Evolutionary conservation across 208 protist genomes (phyloP).

Genomic region (Vickermania ingenoplastis): DNA sequence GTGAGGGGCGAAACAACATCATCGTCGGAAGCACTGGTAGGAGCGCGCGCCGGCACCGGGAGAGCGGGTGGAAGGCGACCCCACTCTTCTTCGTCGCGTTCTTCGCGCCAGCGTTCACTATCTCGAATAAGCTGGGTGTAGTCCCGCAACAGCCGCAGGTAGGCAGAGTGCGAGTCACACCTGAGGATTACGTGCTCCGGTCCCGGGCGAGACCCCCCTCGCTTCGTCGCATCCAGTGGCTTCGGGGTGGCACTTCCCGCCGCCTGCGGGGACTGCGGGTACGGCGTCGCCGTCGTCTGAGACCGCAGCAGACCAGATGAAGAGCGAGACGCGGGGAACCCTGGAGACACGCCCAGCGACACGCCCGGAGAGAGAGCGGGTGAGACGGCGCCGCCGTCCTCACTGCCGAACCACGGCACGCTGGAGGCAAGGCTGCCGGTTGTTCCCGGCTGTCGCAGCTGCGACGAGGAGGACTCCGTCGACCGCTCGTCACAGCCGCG

Average conservation of each 20-base stretch:
- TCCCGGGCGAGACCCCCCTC: too few species aligned
- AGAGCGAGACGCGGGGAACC: not conserved
- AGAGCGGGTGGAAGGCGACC: not conserved
- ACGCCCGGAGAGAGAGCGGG: too few species aligned
- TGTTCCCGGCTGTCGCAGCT: not conserved
- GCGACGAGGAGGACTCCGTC: not conserved
- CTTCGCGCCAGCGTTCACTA: not conserved
- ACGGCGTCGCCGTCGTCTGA: too few species aligned
- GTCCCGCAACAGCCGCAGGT: not conserved
- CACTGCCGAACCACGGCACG: not conserved
- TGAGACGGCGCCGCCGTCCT: too few species aligned
- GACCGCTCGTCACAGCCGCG: too few species aligned
- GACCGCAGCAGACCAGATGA: not conserved
- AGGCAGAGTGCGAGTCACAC: not conserved
- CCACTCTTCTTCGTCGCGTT: not conserved
- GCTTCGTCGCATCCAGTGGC: too few species aligned
- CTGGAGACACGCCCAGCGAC: not conserved
- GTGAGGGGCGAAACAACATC: conserved; percentile 6
- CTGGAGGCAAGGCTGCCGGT: not conserved
- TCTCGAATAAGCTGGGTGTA: not conserved
- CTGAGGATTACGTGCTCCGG: not conserved
- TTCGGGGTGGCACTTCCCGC: too few species aligned
- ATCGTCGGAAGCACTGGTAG: not conserved
- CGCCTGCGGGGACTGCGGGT: too few species aligned
- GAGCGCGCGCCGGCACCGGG: not conserved